Conservation (phyloP, 1,284 basidiomycete species). For the Heimioporus retisporus region DNA sequence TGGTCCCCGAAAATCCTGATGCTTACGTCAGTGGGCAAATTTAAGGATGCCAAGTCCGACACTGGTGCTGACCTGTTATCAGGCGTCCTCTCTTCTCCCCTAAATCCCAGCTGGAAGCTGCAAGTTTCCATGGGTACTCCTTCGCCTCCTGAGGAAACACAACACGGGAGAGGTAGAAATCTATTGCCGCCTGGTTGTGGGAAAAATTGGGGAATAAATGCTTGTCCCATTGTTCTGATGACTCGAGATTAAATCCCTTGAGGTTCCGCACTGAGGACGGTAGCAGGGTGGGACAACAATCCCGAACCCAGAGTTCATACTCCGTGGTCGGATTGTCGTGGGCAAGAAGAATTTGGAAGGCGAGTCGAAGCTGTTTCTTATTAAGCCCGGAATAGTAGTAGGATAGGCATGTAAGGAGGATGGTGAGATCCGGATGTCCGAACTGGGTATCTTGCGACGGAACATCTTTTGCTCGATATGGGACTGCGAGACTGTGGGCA, state of each 20-base stretch:
- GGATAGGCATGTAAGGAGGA: not conserved
- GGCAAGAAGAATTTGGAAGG: slow-evolving; percentile 51
- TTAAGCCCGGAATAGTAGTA: slow-evolving; percentile 57
- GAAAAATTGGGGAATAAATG: slow-evolving; percentile 47
- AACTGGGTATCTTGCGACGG: not conserved
- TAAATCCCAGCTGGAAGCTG: slow-evolving; percentile 62
- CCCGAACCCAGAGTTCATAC: slow-evolving; percentile 47
- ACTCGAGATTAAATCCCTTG: slow-evolving; percentile 34
- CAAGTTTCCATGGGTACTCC: slow-evolving; percentile 56
- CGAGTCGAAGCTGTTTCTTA: slow-evolving; percentile 45
- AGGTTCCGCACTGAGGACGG: slow-evolving; percentile 20
- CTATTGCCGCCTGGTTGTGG: slow-evolving; percentile 49
- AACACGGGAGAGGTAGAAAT: slow-evolving; percentile 56
- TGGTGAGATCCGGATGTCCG: not conserved
- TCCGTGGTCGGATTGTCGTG: slow-evolving; percentile 46
- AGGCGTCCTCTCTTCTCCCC: slow-evolving; percentile 37
- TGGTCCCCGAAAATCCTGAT: slow-evolving; percentile 32
- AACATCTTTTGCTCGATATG: not conserved
- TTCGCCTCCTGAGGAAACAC: slow-evolving; percentile 42
- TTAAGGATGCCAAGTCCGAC: not conserved
- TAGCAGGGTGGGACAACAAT: slow-evolving; percentile 47
- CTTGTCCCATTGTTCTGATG: slow-evolving; percentile 44
- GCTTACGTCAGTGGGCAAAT: too few species aligned
- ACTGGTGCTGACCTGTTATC: slow-evolving; percentile 17
- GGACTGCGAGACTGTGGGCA: not conserved